Evolutionary conservation across 2,329 filamentous ascomycete genomes (phyloP), one percentile per base, ranked within the genome.

Genomic region (Lomentospora prolificans): DNA sequence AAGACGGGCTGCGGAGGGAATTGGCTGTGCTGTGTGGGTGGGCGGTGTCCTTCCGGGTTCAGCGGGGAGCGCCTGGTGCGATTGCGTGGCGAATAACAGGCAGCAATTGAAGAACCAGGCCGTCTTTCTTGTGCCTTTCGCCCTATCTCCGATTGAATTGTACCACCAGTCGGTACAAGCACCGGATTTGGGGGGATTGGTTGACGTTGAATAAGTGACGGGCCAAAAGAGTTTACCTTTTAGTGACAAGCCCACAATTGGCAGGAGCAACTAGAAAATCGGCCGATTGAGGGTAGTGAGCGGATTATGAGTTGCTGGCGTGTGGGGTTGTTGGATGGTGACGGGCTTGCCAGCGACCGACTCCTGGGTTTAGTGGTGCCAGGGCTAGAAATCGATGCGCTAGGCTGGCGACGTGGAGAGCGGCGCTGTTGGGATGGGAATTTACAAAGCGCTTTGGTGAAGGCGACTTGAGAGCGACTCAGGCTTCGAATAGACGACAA

Each of bases 61-160:
- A 48, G 44, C 44, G 44, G 30, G 12, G 30, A 33, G 30, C 30
- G 7, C 12, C 7, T 6, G 6, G 30, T 30, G 48, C 22, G 48
- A 51, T 51, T 51, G 48, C 48, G 48, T 51, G 48, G 48, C 48
- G 48, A 51, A 51, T 51, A 51, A 51, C 48, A 51, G 48, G 48
- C 48, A 51, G 48, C 48, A 51, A 51, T 51, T 51, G 48, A 50
- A 27, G 25, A 14, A 31, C 4, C 14, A 25, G 10, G 17, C 14
- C 30, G 48, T 14, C 30, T 28, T 22, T 28, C 48, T n/a, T 14
- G 48, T 48, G 44, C 19, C 44, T 48, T 33, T 48, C 44, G 44
- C 44, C 44, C 22, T 25, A 25, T 25, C 22, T 22, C 44, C 17
- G 17, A 22, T 10, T 25, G 10, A 48, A 48, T 22, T 48, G 44